A percentile compares a stretch with the other conserved stretches of the same genome.
Conservation (phyloP, 108 stramenopile species). For the Schizochytrium sp. region DNA sequence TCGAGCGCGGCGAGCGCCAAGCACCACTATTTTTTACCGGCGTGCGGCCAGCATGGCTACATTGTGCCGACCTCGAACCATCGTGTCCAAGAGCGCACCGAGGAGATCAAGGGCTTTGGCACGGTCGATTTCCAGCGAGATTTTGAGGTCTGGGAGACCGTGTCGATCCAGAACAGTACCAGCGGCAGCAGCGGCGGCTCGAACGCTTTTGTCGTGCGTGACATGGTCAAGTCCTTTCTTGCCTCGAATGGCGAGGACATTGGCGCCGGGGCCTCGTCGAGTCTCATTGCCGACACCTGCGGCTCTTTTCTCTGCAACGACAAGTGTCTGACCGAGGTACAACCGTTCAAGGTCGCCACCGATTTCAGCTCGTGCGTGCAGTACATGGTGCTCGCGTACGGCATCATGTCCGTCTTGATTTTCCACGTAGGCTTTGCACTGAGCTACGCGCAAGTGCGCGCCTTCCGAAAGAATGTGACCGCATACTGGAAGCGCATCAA, state of each 20-base stretch:
- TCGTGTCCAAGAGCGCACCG: background rate
- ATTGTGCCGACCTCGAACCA: background rate
- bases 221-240: background rate
- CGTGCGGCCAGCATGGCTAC: background rate
- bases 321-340: background rate
- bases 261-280: background rate
- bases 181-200: too few species aligned
- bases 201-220: background rate
- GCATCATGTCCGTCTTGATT: background rate
- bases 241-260: background rate
- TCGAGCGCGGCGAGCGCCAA: background rate
- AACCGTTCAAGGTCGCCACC: background rate
- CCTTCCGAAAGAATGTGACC: background rate
- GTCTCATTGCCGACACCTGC: background rate
- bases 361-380: background rate
- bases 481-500: background rate
- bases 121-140: background rate
- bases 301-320: background rate
- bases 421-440: background rate
- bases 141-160: background rate
- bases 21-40: background rate
- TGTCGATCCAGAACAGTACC: background rate
- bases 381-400: background rate
- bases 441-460: background rate
- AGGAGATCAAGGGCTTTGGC: background rate